A percentile compares a stretch with the other conserved stretches of the same genome.
Evolutionary conservation across 1,284 basidiomycete species (phyloP).

Genomic region (Puccinia brachypodii): DNA sequence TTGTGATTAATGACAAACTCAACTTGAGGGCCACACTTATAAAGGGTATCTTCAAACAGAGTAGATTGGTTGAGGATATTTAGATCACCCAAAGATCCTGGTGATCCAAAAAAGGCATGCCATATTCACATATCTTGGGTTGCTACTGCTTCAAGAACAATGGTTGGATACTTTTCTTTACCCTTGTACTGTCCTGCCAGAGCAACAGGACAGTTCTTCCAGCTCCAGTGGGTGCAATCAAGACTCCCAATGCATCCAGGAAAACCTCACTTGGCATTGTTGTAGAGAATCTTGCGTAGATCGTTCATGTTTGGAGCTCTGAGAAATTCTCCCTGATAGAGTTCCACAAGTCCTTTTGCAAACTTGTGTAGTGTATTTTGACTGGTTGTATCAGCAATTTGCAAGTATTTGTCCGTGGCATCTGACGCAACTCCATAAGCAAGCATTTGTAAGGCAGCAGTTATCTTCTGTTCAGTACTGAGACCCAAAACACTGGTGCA

Average conservation of each 20-base stretch:
- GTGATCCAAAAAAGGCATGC: conserved; percentile 27
- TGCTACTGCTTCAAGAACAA: conserved; percentile 20
- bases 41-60: conserved; percentile 14
- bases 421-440: not conserved
- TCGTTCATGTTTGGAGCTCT: not conserved
- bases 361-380: not conserved
- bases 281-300: not conserved
- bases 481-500: not conserved
- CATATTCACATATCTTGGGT: conserved; percentile 6
- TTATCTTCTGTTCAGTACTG: not conserved
- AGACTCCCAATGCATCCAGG: conserved; percentile 9
- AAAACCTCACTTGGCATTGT: not conserved
- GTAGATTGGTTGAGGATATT: not conserved
- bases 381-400: not conserved
- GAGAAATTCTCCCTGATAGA: not conserved
- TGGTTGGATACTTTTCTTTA: conserved; percentile 16
- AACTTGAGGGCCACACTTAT: not conserved
- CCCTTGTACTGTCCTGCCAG: too few relatives aligned
- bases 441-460: not conserved
- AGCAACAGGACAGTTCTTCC: conserved; percentile 27
- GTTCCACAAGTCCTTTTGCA: not conserved
- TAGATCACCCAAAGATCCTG: conserved; percentile 30
- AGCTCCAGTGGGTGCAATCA: conserved; percentile 30
- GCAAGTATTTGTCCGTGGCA: not conserved
- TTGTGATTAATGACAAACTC: conserved; percentile 6